Evolutionary conservation across 108 stramenopile genomes (phyloP), one percentile per base, ranked within the genome.

Genomic region (Nitzschia putrida): DNA sequence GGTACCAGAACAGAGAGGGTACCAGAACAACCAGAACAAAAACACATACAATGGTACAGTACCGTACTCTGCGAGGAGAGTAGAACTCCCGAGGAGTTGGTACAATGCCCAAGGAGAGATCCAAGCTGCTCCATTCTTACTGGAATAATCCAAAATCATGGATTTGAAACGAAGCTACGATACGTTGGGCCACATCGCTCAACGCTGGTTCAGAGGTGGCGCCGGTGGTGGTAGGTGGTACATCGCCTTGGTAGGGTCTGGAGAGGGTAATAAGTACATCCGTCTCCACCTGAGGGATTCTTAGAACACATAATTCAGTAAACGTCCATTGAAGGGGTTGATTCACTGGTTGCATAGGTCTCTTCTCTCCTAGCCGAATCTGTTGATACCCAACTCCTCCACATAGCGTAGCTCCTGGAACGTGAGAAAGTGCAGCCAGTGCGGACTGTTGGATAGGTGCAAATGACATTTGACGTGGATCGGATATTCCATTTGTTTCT

Each of bases 231-330:
- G 1, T 8, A 6, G 56, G 12, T 34, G n/a, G 61, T 6, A 60
- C 64, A 51, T 81, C 70, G 44, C 43, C 55, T 24, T 45, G 51
- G 39, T 50, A 22, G 7, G 86, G 89, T 13, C 45, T 71, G 23
- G 85, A 83, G 6, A 91, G 37, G 18, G 87, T 87, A 7, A 91
- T 69, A 53, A 91, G 58, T n/a, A 91, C 61, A 65, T 91, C 90
- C 11, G 87, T 85, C 10, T 73, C 72, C 4, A 85, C 85, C 25
- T 59, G 40, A 14, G 61, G 45, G 38, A 91, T 68, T 60, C 90
- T 78, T 40, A 91, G 65, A 7, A 83, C 83, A 66, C 83, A 85
- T 26, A 88, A 54, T 54, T 80, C 66, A 1, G 88, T 61, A 29
- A 70, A 59, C 40, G 73, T 68, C 23, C 71, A 71, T 61, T 59